Evolutionary conservation across 148 eudicot genomes (phyloP), one percentile per base, ranked within the genome.

Genomic region (Diospyros kaki): DNA sequence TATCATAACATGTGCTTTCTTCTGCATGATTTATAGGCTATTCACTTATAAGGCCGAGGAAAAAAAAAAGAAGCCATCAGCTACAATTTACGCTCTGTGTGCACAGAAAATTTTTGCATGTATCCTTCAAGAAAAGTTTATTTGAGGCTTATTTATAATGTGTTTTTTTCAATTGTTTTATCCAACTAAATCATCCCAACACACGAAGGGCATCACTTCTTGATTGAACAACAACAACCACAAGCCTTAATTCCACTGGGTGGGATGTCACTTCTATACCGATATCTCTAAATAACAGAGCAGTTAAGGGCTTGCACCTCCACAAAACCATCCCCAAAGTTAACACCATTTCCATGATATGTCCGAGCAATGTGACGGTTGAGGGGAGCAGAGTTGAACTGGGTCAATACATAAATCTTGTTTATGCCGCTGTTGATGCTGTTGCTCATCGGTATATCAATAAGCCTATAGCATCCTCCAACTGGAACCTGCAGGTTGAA

Each of bases 391-490:
- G 99, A 95, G 74, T 95, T 95, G 82, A 87, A 95, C 75, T 95
- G 99, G 13, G 99, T 95, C 48, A 95, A 79, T 43, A 95, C 86
- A 68, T 88, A 91, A 15, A 95, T 87, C 82, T 95, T 95, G 83
- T 87, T 86, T 78, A 95, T 90, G 68, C 94, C 96, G 76, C 97
- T 95, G 84, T 95, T 95, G 66, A 95, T 88, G 83, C 99, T 90
- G 79, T 95, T 95, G 81, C 99, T 95, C 99, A 95, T 95, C 8
- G 99, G 99, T 6, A 95, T 87, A 79, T 95, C 99, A 71, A 95
- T 93, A n/a, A 95, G 90, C 87, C 87, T 85, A 78, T 93, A 95
- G 78, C 94, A 90, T 60, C 99, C 99, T 77, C 99, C 99, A 82
- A 95, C 86, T 40, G 90, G 94, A 75, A 95, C 99, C 99, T 95